Base-by-base conservation (phyloP, 805 yeast genomes). In the Priceomyces melissophilus region DNA sequence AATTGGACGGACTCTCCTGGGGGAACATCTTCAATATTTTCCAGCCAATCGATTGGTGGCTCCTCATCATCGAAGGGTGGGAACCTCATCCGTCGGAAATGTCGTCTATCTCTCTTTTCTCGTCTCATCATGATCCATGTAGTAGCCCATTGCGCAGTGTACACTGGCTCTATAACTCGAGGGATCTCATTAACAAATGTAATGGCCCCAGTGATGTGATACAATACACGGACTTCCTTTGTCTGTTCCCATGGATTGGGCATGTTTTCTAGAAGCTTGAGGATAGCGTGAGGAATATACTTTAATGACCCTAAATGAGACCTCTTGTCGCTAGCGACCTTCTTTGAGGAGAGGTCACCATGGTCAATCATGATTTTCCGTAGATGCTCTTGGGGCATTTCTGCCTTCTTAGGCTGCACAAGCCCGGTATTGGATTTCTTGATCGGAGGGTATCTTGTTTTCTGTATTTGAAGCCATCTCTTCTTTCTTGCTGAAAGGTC, bases 1-100 rank as follows among this genome's bases (percentile, higher is more conserved):
- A 85, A 55, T 46, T 71, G 78, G 15, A 90, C 77, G 0, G 91
- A 73, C n/a, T 83, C 91, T 4, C 78, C 72, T 0, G 87, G 82
- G 37, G 84, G 90, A 1, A 81, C 65, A 11, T 79, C 84, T 45
- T 86, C 84, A 10, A 89, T 67, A 53, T 85, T 84, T 41, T 88
- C 95, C n/a, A 80, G 54, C 81, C 87, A 93, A 42, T 82, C 78
- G 26, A 90, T 56, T 1, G 96, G 95, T 0, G 96, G 96, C 59
- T 91, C 98, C 60, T 93, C 99, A 57, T 93, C 99, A 61, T 93
- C 99, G 64, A 91, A 89, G 0, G 95, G 90, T 1, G 99, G 99
- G 50, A 93, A 86, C 42, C 88, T 75, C 87, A 93, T 82, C 49
- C 99, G 76, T 54, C 87, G 85, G 64, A 93, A 91, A 57, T 87